Evolutionary conservation across 805 yeast genomes (phyloP), one percentile per base, ranked within the genome.

Genomic region (Barnettozyma populi): DNA sequence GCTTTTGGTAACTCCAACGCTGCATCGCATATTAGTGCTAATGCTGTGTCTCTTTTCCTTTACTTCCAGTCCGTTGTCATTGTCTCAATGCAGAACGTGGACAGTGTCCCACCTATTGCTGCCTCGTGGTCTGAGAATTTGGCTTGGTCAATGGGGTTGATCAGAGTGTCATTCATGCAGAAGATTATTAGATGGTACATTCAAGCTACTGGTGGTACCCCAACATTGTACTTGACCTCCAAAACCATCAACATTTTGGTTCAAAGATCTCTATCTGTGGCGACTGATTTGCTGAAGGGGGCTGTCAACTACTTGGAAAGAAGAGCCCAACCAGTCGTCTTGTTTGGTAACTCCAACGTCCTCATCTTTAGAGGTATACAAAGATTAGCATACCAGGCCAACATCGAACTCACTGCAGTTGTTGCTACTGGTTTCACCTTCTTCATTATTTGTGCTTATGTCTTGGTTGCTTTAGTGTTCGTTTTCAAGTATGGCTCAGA

Each of bases 51-150:
- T 1, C 72, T 94, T 52, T 94, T 94, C 68, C 81, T 90, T 46
- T 94, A 94, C 68, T 94, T 92, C 78, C 99, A 94, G 72, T 80
- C 86, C 48, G 74, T 94, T 57, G 97, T 97, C 19, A 82, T 92
- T 50, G 84, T 92, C 18, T 79, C 96, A 16, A 90, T 94, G 97
- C 84, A 90, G 90, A 97, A 95, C 48, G 97, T 92, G 27, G 78
- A 88, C 19, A 73, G 79, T 51, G 86, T 89, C 19, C 99, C 99
- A 2, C 99, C 99, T 2, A 90, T 94, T 56, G 98, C 97, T 5
- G 89, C 96, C 3, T 90, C 98, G 2, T 92, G 99, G 99, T 82
- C 95, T 29, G 96, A 92, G 68, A 94, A 92, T 70, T 94, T 94
- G 73, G 82, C 80, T 67, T 92, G 98, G 98, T 82, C 97, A 2